phyloP scores from a whole-genome alignment of 2,329 filamentous ascomycete species.

The Remersonia thermophila region DNA sequence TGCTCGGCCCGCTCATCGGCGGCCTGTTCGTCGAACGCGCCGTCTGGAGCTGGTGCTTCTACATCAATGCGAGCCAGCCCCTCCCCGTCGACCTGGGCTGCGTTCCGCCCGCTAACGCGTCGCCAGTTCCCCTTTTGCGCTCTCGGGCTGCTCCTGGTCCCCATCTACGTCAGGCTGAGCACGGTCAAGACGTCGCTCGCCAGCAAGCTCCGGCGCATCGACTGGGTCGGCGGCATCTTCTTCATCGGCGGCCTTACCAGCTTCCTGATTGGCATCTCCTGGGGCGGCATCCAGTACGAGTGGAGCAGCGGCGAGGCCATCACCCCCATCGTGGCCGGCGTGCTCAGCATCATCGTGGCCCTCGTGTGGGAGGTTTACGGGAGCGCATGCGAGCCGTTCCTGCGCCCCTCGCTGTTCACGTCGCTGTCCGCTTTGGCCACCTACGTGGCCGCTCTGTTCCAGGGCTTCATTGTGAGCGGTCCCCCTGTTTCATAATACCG shows the following conservation, averaged over 20 bases:
- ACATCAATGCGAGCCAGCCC: slow-evolving; percentile 24
- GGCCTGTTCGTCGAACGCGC: slow-evolving; percentile 24
- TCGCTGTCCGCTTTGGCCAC: slow-evolving; percentile 20
- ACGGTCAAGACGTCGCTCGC: slow-evolving; percentile 21
- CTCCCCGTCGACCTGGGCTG: no score
- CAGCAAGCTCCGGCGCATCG: slow-evolving; percentile 28
- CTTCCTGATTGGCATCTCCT: slow-evolving; percentile 36
- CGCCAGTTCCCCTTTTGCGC: slow-evolving; percentile 28
- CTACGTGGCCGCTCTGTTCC: slow-evolving; percentile 20
- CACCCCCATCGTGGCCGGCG: slow-evolving; percentile 31
- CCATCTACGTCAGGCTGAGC: slow-evolving; percentile 30
- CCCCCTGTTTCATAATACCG: no score
- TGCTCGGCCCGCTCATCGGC: slow-evolving; percentile 28
- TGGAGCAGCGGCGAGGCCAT: slow-evolving; percentile 31
- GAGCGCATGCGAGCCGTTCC: slow-evolving; percentile 23
- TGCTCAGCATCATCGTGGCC: slow-evolving; percentile 26
- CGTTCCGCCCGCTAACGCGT: no score
- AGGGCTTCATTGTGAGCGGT: slow-evolving; percentile 24
- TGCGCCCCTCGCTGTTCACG: slow-evolving; percentile 21
- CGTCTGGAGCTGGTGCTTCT: slow-evolving; percentile 38
- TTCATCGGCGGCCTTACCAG: slow-evolving; percentile 31
- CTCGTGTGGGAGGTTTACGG: slow-evolving; percentile 25
- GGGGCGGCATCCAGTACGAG: slow-evolving; percentile 30
- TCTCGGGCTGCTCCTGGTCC: slow-evolving; percentile 26
- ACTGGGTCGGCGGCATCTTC: slow-evolving; percentile 33